phyloP scores from a whole-genome alignment of 2,329 filamentous ascomycete species.

The Penicillium oxalicum region DNA sequence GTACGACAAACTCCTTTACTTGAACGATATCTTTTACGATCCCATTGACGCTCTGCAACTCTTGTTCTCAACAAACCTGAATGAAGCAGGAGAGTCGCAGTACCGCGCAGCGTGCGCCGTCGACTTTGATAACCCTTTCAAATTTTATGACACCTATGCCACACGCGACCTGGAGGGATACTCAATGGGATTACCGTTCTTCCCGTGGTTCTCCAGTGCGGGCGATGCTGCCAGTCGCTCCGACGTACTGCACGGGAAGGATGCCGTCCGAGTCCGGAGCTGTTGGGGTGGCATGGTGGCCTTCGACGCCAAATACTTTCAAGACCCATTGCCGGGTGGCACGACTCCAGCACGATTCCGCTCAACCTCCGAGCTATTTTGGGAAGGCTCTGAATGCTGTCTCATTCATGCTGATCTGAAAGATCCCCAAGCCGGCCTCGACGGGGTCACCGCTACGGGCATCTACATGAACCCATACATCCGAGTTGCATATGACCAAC shows the following conservation, averaged over 20 bases:
- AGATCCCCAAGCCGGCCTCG: slow-evolving; percentile 25
- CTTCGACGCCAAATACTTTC: slow-evolving; percentile 44
- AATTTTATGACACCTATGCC: slow-evolving; percentile 73
- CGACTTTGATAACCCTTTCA: slow-evolving; percentile 68
- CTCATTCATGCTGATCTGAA: slow-evolving; percentile 49
- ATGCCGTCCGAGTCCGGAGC: slow-evolving; percentile 61
- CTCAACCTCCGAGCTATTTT: slow-evolving; percentile 53
- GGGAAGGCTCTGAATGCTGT: slow-evolving; percentile 62
- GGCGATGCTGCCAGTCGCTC: slow-evolving; percentile 50
- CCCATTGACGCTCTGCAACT: slow-evolving; percentile 55
- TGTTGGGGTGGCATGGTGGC: slow-evolving; percentile 73
- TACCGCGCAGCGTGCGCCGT: slow-evolving; percentile 68
- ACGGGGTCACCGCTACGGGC: slow-evolving; percentile 44
- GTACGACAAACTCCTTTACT: slow-evolving; percentile 54
- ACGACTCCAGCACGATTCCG: slow-evolving; percentile 49
- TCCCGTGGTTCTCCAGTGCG: slow-evolving; percentile 60
- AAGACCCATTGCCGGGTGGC: slow-evolving; percentile 26
- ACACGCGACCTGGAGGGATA: slow-evolving; percentile 65
- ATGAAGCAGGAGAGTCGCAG: slow-evolving; percentile 46
- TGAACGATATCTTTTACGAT: slow-evolving; percentile 64
- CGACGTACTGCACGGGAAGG: slow-evolving; percentile 55
- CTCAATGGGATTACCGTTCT: slow-evolving; percentile 64
- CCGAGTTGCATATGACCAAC: slow-evolving; percentile 60
- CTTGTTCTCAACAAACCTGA: slow-evolving; percentile 56
- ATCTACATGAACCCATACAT: slow-evolving; percentile 73